Evolutionary conservation across 768 basidiomycete genomes (phyloP).

Genomic region (Solioccasus polychromus): DNA sequence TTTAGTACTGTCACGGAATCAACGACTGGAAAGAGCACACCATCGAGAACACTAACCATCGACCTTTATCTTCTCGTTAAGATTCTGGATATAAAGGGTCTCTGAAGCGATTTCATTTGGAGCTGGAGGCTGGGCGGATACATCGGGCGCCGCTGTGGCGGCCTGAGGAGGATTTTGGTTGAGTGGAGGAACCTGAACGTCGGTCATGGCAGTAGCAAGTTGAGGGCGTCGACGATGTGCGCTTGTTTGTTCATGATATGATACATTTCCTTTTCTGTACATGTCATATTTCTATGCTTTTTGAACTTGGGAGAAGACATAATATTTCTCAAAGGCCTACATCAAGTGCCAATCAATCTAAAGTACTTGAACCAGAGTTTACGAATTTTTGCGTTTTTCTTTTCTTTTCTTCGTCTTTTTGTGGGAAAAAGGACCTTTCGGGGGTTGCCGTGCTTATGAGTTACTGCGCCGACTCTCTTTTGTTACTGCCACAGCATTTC

Average conservation of each 20-base stretch:
- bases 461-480: background rate
- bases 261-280: conserved; percentile 15
- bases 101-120: conserved; percentile 61
- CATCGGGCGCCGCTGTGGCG: conserved; percentile 17
- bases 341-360: too few relatives aligned
- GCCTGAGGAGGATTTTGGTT: conserved; percentile 27
- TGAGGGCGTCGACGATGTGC: background rate
- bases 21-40: conserved; percentile 3
- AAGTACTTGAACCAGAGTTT: too few relatives aligned
- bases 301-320: too few relatives aligned
- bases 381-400: too few relatives aligned
- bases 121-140: conserved; percentile 11
- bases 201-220: conserved; percentile 32
- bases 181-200: conserved; percentile 33
- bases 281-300: too few relatives aligned
- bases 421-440: conserved; percentile 3
- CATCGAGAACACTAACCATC: conserved; percentile 45
- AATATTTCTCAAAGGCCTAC: too few relatives aligned
- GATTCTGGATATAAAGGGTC: conserved; percentile 93
- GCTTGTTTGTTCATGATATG: conserved; percentile 21
- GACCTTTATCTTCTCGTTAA: conserved; percentile 92
- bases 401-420: background rate
- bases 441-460: conserved; percentile 18
- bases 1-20: conserved; percentile 66
- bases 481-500: conserved; percentile 3